phyloP scores from a whole-genome alignment of 2,329 filamentous ascomycete genomes.

The Talaromyces sp. region DNA sequence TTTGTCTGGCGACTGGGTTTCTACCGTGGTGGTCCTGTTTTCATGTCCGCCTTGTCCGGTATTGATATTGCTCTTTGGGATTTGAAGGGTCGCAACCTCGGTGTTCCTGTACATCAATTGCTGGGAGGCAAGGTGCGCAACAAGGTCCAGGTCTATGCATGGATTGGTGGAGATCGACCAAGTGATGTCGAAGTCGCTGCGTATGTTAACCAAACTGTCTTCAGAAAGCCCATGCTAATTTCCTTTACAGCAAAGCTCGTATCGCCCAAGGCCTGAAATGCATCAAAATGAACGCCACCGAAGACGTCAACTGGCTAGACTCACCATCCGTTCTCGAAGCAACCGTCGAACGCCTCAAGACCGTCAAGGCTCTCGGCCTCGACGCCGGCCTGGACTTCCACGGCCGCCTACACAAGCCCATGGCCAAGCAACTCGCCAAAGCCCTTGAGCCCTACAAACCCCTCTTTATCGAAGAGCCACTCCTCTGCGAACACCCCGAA shows the following conservation, averaged over 20 bases:
- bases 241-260: conserved; percentile 41
- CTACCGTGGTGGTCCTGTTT: conserved; percentile 72
- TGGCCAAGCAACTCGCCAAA: conserved; percentile 70
- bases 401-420: conserved; percentile 70
- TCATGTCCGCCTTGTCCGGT: conserved; percentile 73
- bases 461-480: conserved; percentile 71
- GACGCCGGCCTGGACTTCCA: conserved; percentile 75
- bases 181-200: conserved; percentile 56
- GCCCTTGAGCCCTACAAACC: conserved; percentile 63
- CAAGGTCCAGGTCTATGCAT: conserved; percentile 67
- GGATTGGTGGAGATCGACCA: conserved; percentile 73
- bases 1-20: conserved; percentile 65
- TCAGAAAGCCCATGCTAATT: background rate
- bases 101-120: conserved; percentile 67
- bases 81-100: conserved; percentile 60
- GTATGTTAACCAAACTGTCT: background rate
- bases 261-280: conserved; percentile 37
- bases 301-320: conserved; percentile 72
- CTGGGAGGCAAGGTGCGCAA: conserved; percentile 68
- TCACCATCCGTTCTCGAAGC: conserved; percentile 59
- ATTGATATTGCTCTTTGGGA: conserved; percentile 80
- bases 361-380: conserved; percentile 64
- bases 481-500: conserved; percentile 64
- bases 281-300: conserved; percentile 75
- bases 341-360: conserved; percentile 62